Base-by-base conservation (phyloP, 31 red algal genomes). In the Odonthalia washingtoniensis region DNA sequence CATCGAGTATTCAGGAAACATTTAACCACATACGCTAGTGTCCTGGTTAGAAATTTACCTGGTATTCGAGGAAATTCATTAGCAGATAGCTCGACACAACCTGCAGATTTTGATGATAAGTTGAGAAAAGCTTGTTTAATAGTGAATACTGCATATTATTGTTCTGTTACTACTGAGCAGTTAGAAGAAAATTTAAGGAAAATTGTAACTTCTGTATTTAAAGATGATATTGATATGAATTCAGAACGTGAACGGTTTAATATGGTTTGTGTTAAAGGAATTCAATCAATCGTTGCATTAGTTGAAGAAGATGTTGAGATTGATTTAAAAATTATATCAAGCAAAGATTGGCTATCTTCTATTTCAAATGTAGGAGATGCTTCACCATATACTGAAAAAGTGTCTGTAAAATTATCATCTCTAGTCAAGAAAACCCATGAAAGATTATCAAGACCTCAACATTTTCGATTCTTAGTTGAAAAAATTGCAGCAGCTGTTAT, bases 401-500 rank as follows among this genome's bases (percentile, higher is more conserved):
- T 95, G n/a, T 69, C 74, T 36, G 60, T 43, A 2, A 91, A 82
- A 78, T 88, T 98, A 40, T 70, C 74, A 1, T 44, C 57, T 36
- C 43, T 84, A 21, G 68, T 83, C 2, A 81, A 82, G 61, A 66
- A 27, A 26, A 31, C 94, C 3, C 83, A 67, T n/a, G 57, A 62
- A 28, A 73, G 64, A 16, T 80, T 96, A 40, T 65, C 60, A 33
- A 72, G 83, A 72, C n/a, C n/a, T n/a, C 89, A 85, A 66, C 92
- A 94, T 85, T 95, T 94, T 64, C 84, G 96, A 35, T 98, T 93
- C 81, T 83, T 94, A 62, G 41, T 90, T 21, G 96, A 98, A 66
- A 90, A 91, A 67, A 66, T 98, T 46, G 89, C 82, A 3, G 96
- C 89, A 31, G 80, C 86, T 12, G 82, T 95, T 39, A 78, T 94